Base-by-base conservation (phyloP, 345 rosid genomes). In the Raphanus raphanistrum region DNA sequence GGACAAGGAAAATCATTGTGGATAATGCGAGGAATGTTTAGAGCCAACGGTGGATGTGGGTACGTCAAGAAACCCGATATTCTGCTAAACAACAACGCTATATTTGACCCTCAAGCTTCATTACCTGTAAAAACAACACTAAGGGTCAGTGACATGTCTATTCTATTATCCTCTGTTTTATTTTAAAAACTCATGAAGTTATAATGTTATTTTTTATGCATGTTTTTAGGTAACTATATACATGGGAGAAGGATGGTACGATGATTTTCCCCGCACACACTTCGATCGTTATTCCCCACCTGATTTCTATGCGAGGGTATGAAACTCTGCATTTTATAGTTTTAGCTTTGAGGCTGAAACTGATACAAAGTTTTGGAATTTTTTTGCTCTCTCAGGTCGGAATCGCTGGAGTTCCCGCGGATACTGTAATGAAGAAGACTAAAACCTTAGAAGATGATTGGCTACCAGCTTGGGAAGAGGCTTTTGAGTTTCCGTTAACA, bases 41-140 rank as follows among this genome's bases (percentile, higher is more conserved):
- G 63, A 58, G 63, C 63, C 3, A 58, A 58, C 31, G 63, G 63
- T 10, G 63, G 63, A 58, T 58, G 63, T 58, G 63, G 63, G 32
- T 58, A 58, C 63, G 63, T 58, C 33, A 58, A 58, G 63, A 58
- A 58, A 58, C 63, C 63, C 0, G 63, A 58, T 26, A 58, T 58
- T 58, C 15, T 58, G 63, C 32, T 58, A 4, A 58, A 58, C 13
- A 25, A 58, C 13, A 26, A 58, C 6, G 75, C 79, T 54, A 38
- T 88, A 5, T 91, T 90, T 74, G 92, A 91, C 77, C 95, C 92
- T 0, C 84, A 78, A 65, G 86, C 79, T 78, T 69, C 60, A 32
- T 80, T 86, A 68, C 85, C 87, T 0, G 85, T 75, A 57, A 85
- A 86, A 76, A 90, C 72, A 77, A 88, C 91, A 32, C 77, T 93